Evolutionary conservation across 106 monocot species (phyloP), one percentile per base, ranked within the genome.

Genomic region (Agapanthus africanus): DNA sequence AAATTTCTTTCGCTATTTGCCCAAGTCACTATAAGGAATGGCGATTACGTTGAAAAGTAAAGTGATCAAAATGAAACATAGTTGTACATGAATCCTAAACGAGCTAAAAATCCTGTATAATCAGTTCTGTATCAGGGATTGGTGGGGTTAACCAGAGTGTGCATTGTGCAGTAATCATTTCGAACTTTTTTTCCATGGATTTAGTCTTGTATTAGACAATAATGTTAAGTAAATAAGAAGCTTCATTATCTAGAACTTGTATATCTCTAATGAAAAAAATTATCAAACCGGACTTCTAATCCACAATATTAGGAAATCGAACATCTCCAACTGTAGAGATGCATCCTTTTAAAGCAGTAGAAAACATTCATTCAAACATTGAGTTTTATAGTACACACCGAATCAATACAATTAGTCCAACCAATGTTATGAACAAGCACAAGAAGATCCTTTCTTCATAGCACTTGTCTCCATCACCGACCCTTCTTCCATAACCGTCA

Each of bases 381-480:
- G 34, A 11, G 18, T 35, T 35, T 18, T 18, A 60, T 60, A 35
- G 25, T 16, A 10, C 34, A 60, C 60, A 16, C 31, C 35, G 35
- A 60, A 57, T 7, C 57, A 28, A n/a, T n/a, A n/a, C n/a, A n/a
- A n/a, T n/a, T n/a, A n/a, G n/a, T n/a, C n/a, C n/a, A 47, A 47
- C 46, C 6, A 19, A 47, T 47, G 9, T 47, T 47, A 47, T 47
- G 62, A 74, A 67, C 86, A 90, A 46, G 87, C 50, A 40, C 83
- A 84, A 23, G 74, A 44, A 19, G 74, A 67, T 19, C 28, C 69
- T 51, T 74, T 87, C n/a, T 66, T 87, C 70, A 84, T 37, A 23
- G 87, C 87, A 59, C 87, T 84, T 37, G 81, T 87, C 33, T 91
- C 90, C 80, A 76, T 83, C 56, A 86, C 46, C 8, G 66, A 74